These are phyloP conservation scores for Rozella allomycis DNA, from an alignment of 371 early-diverging fungal species.

Conservation along the genomic window DNA sequence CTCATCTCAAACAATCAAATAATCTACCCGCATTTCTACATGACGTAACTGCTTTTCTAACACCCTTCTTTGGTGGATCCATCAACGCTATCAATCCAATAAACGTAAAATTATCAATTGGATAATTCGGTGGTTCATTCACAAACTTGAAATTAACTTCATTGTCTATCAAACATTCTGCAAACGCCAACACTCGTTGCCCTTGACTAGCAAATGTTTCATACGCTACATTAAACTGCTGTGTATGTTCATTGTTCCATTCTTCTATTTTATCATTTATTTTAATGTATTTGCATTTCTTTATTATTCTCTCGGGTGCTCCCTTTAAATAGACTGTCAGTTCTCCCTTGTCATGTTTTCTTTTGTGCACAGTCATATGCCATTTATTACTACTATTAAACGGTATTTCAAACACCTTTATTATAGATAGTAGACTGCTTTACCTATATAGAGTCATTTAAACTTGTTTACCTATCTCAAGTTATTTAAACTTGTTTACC, in stretches of 20 bases:
- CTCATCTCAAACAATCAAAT: too few species aligned
- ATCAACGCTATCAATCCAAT: constrained; percentile 64
- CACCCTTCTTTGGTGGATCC: constrained; percentile 91
- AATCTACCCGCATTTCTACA: constrained; percentile 75
- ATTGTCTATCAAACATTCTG: constrained; percentile 26
- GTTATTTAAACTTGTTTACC: neutral
- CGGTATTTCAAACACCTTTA: constrained; percentile 85
- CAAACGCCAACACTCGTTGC: constrained; percentile 84
- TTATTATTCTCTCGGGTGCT: constrained; percentile 74
- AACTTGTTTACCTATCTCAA: neutral
- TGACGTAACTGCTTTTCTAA: constrained; percentile 79
- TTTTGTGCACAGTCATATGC: constrained; percentile 61
- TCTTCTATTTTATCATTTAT: constrained; percentile 22
- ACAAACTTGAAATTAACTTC: constrained; percentile 39
- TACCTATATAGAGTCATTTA: too few species aligned
- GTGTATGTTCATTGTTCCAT: constrained; percentile 33
- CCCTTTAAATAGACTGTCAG: constrained; percentile 68
- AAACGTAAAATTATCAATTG: constrained; percentile 36
- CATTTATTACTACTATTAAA: constrained; percentile 89
- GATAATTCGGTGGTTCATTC: constrained; percentile 38
- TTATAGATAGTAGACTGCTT: too few species aligned
- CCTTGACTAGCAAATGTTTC: constrained; percentile 66
- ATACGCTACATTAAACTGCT: constrained; percentile 45
- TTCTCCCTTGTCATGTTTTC: constrained; percentile 35
- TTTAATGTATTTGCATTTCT: constrained; percentile 39